Base-by-base conservation (phyloP, 495 filamentous ascomycete species). In the Penicillium manginii region DNA sequence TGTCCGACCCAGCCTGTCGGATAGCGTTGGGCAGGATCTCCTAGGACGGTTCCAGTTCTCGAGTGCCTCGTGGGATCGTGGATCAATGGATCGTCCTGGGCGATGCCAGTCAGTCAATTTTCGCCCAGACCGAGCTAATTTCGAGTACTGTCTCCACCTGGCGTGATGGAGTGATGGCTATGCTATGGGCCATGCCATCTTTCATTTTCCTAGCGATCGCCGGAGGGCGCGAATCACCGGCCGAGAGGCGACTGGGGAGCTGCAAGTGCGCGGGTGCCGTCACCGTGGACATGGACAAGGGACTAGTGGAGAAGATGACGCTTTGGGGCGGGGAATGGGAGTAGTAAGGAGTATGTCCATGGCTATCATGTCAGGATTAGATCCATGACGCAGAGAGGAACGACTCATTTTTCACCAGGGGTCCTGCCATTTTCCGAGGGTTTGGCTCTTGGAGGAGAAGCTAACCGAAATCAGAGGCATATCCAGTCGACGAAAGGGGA, bases 251-350 rank as follows among this genome's bases (percentile, higher is more conserved):
- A 15, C 26, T 47, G 54, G 48, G 50, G 50, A 62, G 52, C 66
- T 67, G 64, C 63, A 64, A 70, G 67, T 70, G 67, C 57, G 64
- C 52, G 49, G 55, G 61, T 43, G 55, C 64, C 67, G 59, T 70
- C 59, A 61, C 67, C 67, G 50, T 59, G 64, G 64, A 60, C 64
- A 58, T 67, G 67, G 66, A 61, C 58, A 69, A 58, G 66, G 64
- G 61, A 67, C 64, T 14, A 52, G 64, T 66, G 66, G 64, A 64
- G 66, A 47, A 29, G 53, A 49, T 45, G 57, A 50, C 53, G 12
- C 49, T 33, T 43, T 10, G 52, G 35, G 33, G 52, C 33, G 50
- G 50, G 33, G 35, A 22, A 23, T 40, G 50, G n/a, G 40, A 19
- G 26, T 29, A 29, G 23, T 26, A 42, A 3, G 39, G 2, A 9